Base-by-base conservation (phyloP, 768 basidiomycete genomes). In the Cystofilobasidium macerans region DNA sequence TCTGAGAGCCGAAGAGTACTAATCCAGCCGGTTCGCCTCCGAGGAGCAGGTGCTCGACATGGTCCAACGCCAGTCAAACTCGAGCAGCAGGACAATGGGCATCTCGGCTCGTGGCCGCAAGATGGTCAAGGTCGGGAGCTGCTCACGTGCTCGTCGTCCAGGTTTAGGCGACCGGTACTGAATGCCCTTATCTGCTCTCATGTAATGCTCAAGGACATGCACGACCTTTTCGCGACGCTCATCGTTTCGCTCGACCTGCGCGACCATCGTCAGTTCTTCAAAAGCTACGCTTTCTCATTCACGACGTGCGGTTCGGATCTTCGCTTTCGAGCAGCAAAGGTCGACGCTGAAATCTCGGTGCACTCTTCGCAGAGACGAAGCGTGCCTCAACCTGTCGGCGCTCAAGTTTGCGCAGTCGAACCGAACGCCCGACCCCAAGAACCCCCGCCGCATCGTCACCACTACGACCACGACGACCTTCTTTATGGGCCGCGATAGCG, bases 381-480 rank as follows among this genome's bases (percentile, higher is more conserved):
- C 95, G 9, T 89, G 88, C 22, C 82, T 83, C 73, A 98, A 98
- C 76, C 79, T 99, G 38, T 87, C 91, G 42, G 89, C 89, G 4
- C 85, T 99, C 74, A 98, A 97, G 77, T 99, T 99, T 76, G 93
- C 95, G 33, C 95, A 99, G 79, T 98, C 95, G 64, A 94, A 92
- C 80, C 89, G 95, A 75, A 87, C 90, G 71, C 88, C 93, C 74
- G 95, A 99, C 82, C 94, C 95, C 71, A 87, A 90, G 79, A 94
- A 99, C 78, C 91, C 91, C 72, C 85, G 88, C 77, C 87, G 95
- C 74, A 90, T 99, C 77, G 88, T 99, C 75, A 99, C 95, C 73
- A 99, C 95, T 0, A 99, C 95, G 0, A 99, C 95, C 8, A 98
- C 95, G 5, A 99, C 95, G 48, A 99, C 95, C 36, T 99, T 99